These are phyloP conservation scores for Corchorus capsularis DNA, from an alignment of 345 rosid species.

Conservation along the genomic window DNA sequence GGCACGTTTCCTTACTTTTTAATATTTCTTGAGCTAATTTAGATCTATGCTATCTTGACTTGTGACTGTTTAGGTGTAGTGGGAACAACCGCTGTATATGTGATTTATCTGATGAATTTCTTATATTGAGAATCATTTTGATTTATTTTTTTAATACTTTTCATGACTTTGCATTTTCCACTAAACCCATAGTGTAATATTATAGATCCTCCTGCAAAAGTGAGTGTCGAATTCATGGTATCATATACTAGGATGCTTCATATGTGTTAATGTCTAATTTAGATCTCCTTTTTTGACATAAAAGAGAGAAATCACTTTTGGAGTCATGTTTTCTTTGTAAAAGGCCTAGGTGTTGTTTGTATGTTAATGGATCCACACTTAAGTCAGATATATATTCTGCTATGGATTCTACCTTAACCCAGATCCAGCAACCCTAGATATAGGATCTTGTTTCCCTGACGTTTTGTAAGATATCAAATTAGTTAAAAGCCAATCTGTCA, in stretches of 20 bases:
- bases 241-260: neutral
- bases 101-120: neutral
- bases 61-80: neutral
- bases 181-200: neutral
- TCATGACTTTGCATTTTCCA: neutral
- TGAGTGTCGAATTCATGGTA: neutral
- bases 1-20: neutral
- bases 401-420: slow-evolving; percentile 8
- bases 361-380: neutral
- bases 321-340: neutral
- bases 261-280: neutral
- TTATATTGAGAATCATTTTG: neutral
- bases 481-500: neutral
- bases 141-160: neutral
- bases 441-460: slow-evolving; percentile 40
- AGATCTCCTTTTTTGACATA: neutral
- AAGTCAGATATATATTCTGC: slow-evolving; percentile 16
- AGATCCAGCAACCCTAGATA: slow-evolving; percentile 36
- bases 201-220: neutral
- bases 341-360: neutral
- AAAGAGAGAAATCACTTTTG: slow-evolving; percentile 2
- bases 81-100: neutral
- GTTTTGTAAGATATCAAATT: slow-evolving; percentile 6
- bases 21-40: slow-evolving; percentile 11
- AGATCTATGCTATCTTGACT: slow-evolving; percentile 22